phyloP scores from a whole-genome alignment of 139 green algal genomes.

The Coelastrella sp. region DNA sequence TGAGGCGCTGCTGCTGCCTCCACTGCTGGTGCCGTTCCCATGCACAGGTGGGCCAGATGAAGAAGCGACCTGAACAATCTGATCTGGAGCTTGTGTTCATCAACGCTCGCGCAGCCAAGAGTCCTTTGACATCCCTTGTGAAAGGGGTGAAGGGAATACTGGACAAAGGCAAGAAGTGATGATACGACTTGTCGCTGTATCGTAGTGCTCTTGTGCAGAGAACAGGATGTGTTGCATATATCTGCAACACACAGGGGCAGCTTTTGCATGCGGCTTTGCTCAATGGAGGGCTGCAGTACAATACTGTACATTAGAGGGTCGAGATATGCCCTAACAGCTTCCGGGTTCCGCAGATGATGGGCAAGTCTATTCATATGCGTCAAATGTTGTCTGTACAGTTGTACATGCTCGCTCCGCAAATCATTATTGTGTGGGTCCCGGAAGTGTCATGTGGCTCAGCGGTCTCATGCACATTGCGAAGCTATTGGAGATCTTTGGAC shows the following conservation, averaged over 20 bases:
- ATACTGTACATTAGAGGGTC: background rate
- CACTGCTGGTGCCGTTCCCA: background rate
- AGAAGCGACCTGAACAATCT: slow-evolving; percentile 50
- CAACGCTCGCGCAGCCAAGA: slow-evolving; percentile 67
- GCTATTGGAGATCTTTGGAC: too few species aligned
- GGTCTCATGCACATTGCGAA: too few species aligned
- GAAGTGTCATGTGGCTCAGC: too few species aligned
- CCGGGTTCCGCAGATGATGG: too few species aligned
- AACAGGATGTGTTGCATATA: background rate
- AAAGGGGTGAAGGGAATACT: slow-evolving; percentile 58
- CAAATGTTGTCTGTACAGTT: too few species aligned
- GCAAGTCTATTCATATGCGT: too few species aligned
- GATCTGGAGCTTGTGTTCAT: slow-evolving; percentile 75
- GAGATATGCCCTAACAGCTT: too few species aligned
- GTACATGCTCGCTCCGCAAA: too few species aligned
- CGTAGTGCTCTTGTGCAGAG: background rate
- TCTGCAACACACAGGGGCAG: background rate
- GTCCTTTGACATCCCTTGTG: slow-evolving; percentile 67
- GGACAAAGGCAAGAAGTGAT: slow-evolving; percentile 25
- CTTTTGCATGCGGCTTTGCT: background rate
- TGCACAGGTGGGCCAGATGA: slow-evolving; percentile 64
- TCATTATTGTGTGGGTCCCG: too few species aligned
- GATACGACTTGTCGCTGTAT: background rate
- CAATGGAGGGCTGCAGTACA: background rate
- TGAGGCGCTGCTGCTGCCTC: slow-evolving; percentile 12